Percentiles rank a stretch among this genome's conserved stretches.
phyloP scores from a whole-genome alignment of 108 stramenopile genomes.

The Conticribra guillardii region DNA sequence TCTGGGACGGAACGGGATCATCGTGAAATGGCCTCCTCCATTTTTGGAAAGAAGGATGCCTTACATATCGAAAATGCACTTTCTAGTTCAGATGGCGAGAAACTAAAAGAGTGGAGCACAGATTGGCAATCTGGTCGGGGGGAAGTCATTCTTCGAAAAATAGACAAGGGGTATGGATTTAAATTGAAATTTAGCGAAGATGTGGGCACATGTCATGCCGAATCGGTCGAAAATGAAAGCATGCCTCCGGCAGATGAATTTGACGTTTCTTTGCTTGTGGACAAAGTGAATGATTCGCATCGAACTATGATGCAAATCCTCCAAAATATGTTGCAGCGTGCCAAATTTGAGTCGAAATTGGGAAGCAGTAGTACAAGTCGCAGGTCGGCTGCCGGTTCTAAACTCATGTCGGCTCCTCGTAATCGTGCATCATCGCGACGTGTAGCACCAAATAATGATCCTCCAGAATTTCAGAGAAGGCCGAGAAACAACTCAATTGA shows the following conservation, averaged over 20 bases:
- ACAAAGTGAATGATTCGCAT: conserved; percentile 32
- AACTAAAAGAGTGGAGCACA: conserved; percentile 16
- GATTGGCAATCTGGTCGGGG: conserved; percentile 20
- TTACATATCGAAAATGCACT: not conserved
- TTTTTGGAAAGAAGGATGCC: conserved; percentile 15
- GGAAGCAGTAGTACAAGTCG: not conserved
- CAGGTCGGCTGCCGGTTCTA: not conserved
- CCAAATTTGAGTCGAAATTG: conserved; percentile 25
- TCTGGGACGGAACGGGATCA: not conserved
- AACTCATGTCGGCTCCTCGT: too few relatives aligned
- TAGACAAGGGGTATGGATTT: conserved; percentile 18
- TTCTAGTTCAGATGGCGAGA: conserved; percentile 6
- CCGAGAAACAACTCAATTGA: conserved; percentile 16
- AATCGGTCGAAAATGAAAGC: conserved; percentile 20
- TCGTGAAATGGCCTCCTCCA: conserved; percentile 1
- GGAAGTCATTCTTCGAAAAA: conserved; percentile 18
- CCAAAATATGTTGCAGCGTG: conserved; percentile 31
- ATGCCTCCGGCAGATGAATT: conserved; percentile 43
- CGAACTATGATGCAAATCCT: conserved; percentile 33
- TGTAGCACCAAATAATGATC: too few relatives aligned
- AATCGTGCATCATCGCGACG: too few relatives aligned
- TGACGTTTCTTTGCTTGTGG: conserved; percentile 27
- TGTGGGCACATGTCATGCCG: conserved; percentile 37
- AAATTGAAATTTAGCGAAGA: conserved; percentile 27
- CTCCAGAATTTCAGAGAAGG: too few relatives aligned